Evolutionary conservation across 148 eudicot species (phyloP).

Genomic region (Camellia japonica): DNA sequence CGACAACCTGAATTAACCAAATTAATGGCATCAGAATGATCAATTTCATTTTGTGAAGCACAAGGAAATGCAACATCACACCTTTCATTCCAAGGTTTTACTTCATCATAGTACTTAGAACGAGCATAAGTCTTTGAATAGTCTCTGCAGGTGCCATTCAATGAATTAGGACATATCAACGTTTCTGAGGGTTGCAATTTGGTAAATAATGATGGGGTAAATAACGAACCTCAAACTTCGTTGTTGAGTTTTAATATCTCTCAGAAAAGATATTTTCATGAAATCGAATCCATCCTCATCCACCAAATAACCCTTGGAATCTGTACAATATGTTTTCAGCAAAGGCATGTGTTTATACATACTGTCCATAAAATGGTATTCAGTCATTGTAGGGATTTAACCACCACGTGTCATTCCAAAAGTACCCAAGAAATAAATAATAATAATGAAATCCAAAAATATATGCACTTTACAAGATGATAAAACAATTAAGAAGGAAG

Average conservation of each 20-base stretch:
- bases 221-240: constrained; percentile 80
- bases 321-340: constrained; percentile 37
- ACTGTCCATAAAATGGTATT: constrained; percentile 4
- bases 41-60: constrained; percentile 91
- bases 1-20: constrained; percentile 96
- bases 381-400: neutral
- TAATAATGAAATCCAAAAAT: neutral
- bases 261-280: constrained; percentile 75
- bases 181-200: constrained; percentile 1
- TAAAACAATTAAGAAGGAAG: neutral
- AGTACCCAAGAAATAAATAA: neutral
- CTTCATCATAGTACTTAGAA: constrained; percentile 91
- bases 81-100: constrained; percentile 95
- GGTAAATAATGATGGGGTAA: constrained; percentile 1
- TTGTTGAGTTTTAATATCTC: constrained; percentile 86
- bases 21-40: constrained; percentile 84
- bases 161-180: constrained; percentile 13
- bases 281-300: constrained; percentile 97
- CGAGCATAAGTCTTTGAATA: constrained; percentile 96
- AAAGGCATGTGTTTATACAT: constrained; percentile 16
- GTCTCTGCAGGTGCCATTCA: constrained; percentile 56
- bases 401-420: neutral
- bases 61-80: constrained; percentile 98
- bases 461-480: neutral
- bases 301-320: constrained; percentile 96